Conservation (phyloP, 116 monocot genomes). For the Trichopus zeylanicus region DNA sequence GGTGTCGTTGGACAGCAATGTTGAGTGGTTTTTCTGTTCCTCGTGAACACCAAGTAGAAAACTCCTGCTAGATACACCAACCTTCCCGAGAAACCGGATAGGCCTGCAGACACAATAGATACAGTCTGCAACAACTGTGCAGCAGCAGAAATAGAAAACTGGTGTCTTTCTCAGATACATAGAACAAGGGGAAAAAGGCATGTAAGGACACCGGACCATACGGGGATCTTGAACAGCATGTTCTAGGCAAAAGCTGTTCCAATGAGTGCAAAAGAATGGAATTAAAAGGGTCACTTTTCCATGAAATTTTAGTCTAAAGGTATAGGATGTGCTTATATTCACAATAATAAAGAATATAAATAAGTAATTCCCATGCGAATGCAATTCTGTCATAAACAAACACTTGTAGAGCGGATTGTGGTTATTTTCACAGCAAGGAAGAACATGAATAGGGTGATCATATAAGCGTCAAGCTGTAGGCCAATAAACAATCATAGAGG, state of each 20-base stretch:
- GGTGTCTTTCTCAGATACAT: too few species aligned
- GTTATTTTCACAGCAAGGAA: too few species aligned
- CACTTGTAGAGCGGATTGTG: too few species aligned
- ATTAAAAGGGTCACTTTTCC: slow-evolving; percentile 1
- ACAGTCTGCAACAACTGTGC: slow-evolving; percentile 22
- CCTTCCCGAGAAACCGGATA: slow-evolving; percentile 71
- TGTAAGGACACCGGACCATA: slow-evolving; percentile 84
- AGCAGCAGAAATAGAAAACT: slow-evolving; percentile 26
- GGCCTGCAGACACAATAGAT: slow-evolving; percentile 48
- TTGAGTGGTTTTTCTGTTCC: slow-evolving; percentile 50
- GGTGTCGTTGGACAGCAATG: slow-evolving; percentile 34
- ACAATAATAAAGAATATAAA: too few species aligned
- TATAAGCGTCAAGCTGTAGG: too few species aligned
- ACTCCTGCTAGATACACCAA: slow-evolving; percentile 52
- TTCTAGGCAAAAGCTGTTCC: slow-evolving; percentile 96
- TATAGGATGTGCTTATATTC: too few species aligned
- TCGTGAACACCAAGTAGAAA: slow-evolving; percentile 60
- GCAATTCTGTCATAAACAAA: too few species aligned
- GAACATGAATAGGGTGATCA: too few species aligned
- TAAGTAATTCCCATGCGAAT: too few species aligned
- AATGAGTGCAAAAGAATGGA: slow-evolving; percentile 50
- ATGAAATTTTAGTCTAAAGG: too few species aligned
- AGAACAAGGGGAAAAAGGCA: too few species aligned
- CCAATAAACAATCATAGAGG: too few species aligned
- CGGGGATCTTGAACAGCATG: slow-evolving; percentile 76